Base-by-base conservation (phyloP, 116 monocot species). In the Zostera marina region DNA sequence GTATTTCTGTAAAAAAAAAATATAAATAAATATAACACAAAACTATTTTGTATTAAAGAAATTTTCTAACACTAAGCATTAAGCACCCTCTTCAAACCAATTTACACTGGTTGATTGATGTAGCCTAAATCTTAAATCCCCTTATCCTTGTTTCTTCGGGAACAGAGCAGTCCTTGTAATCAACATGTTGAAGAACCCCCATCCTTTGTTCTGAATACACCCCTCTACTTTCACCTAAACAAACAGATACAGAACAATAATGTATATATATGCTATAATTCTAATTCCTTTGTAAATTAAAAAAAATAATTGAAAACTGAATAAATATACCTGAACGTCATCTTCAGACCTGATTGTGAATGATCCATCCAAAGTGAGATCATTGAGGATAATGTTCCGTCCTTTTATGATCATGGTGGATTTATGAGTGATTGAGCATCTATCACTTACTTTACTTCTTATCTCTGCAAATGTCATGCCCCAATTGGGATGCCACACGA, bases 401-500 rank as follows among this genome's bases (percentile, higher is more conserved):
- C 84, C 93, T 19, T 82, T 73, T 55, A 82, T 66, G 24, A 79
- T 66, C 68, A 93, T 10, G 6, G 88, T 77, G 12, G 93, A 93
- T 58, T 25, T 74, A 68, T 93, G 84, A 14, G 93, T 73, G 56
- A 84, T 17, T 14, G 77, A 73, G 59, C 84, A 81, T 51, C 26
- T 63, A 6, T 60, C 64, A 4, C 44, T 65, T 32, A 88, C 79
- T 73, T 88, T 93, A 24, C 22, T 76, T 44, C 59, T 88, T 11
- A 93, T 73, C 44, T 84, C 82, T 7, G 76, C 59, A 71, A 77
- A 93, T 61, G 66, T 74, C 3, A 75, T 4, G 24, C 63, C 93
- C 93, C 93, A 93, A 41, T 75, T 88, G 41, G 93, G 81, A 51
- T 59, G 76, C 93, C 93, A 88, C 19, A 67, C 66, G 58, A 93